Conservation (phyloP, 2,329 filamentous ascomycete genomes). For the Neonectria sp. region DNA sequence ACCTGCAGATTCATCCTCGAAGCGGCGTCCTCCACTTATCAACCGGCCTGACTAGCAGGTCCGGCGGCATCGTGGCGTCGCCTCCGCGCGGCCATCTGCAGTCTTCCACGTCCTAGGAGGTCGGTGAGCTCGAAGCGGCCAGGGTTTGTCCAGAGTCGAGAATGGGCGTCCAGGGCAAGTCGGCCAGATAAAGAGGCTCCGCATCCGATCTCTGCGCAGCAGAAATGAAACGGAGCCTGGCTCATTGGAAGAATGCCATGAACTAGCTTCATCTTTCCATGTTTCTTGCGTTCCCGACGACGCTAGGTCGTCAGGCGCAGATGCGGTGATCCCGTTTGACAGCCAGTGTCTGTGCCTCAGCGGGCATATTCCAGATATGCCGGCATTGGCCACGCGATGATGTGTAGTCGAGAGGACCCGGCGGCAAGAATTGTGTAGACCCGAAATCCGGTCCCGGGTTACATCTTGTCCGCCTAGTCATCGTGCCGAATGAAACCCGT, state of each 20-base stretch:
- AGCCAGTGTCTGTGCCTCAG: conserved; percentile 61
- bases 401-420: conserved; percentile 50
- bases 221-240: conserved; percentile 48
- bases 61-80: conserved; percentile 29
- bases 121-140: conserved; percentile 6
- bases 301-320: conserved; percentile 25
- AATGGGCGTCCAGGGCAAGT: conserved; percentile 35
- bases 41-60: conserved; percentile 46
- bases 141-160: conserved; percentile 17
- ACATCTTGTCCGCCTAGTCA: conserved; percentile 36
- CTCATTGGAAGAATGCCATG: conserved; percentile 49
- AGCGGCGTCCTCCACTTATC: conserved; percentile 40
- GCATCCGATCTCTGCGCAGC: conserved; percentile 52
- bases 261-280: conserved; percentile 50
- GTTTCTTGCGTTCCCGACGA: conserved; percentile 33
- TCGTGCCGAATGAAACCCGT: conserved; percentile 50
- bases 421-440: conserved; percentile 34
- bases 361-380: conserved; percentile 58
- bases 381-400: conserved; percentile 54
- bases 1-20: conserved; percentile 36
- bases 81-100: conserved; percentile 39
- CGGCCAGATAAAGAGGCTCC: conserved; percentile 43
- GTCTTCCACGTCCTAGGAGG: conserved; percentile 28
- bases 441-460: conserved; percentile 50
- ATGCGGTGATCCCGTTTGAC: conserved; percentile 58